Evolutionary conservation across 148 eudicot species (phyloP), one percentile per base, ranked within the genome.

Genomic region (Cornus suecica): DNA sequence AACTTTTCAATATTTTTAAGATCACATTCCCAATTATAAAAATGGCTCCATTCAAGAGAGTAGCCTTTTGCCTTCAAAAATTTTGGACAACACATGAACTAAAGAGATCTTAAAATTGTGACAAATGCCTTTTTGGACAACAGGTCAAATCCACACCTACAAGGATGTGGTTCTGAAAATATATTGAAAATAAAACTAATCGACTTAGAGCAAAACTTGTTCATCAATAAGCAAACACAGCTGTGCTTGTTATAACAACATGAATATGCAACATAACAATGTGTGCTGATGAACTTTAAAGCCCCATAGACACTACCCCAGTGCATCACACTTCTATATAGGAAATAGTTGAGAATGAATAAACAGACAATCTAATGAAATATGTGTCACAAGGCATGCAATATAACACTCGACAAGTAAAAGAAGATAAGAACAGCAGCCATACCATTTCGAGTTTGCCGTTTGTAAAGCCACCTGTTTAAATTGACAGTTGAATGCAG

Each of bases 371-470:
- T 15, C 63, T 26, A 2, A 31, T 22, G 34, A 2, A 7, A 45
- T 45, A 45, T 45, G 10, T 45, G 51, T 45, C 23, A 65, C 45
- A 20, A 65, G 30, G 66, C 71, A 73, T 0, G 5, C 62, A 22
- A 58, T 20, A 58, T 13, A 32, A n/a, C 67, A 24, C n/a, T n/a
- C n/a, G n/a, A n/a, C 60, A 64, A 31, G 74, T 16, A 72, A 60
- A 66, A 58, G 73, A 72, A 79, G 76, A 71, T 66, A 64, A 69
- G 48, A 84, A 71, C 45, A 22, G 54, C 65, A 79, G 56, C 42
- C 85, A 77, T 84, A 94, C 98, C 98, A 76, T 90, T 88, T 83
- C 94, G 97, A 71, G 92, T 72, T 85, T 90, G 92, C 82, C 81
- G 88, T 45, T 11, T 13, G 14, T 1, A 45, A 54, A 91, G 75